Percentiles rank a stretch among this genome's conserved stretches.
These are phyloP conservation scores for Suillus cothurnatus DNA, from an alignment of 768 basidiomycete genomes.

Conservation along the genomic window DNA sequence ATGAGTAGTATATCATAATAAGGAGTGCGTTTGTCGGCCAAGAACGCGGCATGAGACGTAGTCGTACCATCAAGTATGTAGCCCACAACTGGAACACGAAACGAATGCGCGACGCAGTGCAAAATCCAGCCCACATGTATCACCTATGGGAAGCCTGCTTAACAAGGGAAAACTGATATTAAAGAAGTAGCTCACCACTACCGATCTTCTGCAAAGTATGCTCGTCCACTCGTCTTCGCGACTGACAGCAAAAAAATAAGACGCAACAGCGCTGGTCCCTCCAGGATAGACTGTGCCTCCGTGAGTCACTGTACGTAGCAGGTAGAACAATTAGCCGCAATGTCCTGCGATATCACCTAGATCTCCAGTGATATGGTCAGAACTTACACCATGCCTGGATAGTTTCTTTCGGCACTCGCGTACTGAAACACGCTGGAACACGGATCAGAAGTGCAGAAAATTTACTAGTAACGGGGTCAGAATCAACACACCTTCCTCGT, in stretches of 20 bases:
- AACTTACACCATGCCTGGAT: constrained; percentile 29
- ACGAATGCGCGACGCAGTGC: constrained; percentile 29
- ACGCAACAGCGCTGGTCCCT: constrained; percentile 15
- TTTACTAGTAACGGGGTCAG: not conserved
- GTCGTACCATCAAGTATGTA: constrained; percentile 35
- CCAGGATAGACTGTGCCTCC: constrained; percentile 24
- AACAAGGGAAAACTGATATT: constrained; percentile 12
- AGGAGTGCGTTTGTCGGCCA: not conserved
- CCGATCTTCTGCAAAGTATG: constrained; percentile 29
- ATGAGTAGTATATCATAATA: not conserved
- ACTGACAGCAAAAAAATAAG: constrained; percentile 34
- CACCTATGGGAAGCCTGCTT: constrained; percentile 18
- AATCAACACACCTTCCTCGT: not conserved
- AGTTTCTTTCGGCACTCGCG: constrained; percentile 22
- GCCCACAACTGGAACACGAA: constrained; percentile 27
- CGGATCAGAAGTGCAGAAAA: not conserved
- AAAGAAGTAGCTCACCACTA: constrained; percentile 23
- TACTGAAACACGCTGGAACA: constrained; percentile 31
- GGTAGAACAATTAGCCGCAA: not conserved
- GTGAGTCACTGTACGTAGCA: constrained; percentile 21
- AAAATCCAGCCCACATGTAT: constrained; percentile 34
- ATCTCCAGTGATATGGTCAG: not conserved
- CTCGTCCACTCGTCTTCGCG: constrained; percentile 29
- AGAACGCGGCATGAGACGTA: not conserved
- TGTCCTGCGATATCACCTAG: not conserved